Evolutionary conservation across 345 rosid genomes (phyloP).

Genomic region (Clausena lansium): DNA sequence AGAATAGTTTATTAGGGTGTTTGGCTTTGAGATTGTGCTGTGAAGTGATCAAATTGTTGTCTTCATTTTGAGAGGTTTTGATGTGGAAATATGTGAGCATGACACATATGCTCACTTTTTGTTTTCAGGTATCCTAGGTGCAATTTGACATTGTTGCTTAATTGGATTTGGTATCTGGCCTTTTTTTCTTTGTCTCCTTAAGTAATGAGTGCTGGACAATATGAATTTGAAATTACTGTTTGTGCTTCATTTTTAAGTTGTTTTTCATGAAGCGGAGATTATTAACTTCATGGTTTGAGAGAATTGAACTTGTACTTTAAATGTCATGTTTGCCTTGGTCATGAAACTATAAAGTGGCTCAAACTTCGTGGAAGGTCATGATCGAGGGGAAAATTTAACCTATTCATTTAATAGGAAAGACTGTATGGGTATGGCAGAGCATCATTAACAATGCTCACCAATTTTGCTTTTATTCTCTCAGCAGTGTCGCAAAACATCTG

Average conservation of each 20-base stretch:
- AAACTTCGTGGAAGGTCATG: neutral
- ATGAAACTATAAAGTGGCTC: neutral
- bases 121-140: neutral
- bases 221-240: neutral
- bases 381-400: neutral
- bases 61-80: neutral
- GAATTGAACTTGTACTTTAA: neutral
- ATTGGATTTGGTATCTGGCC: neutral
- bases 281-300: neutral
- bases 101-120: neutral
- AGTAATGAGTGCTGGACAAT: neutral
- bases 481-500: constrained; percentile 81
- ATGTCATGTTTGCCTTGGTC: neutral
- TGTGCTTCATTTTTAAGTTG: neutral
- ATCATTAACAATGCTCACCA: neutral
- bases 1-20: neutral
- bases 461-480: constrained; percentile 21
- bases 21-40: neutral
- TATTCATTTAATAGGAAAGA: neutral
- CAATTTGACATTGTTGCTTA: neutral
- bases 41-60: neutral
- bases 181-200: neutral
- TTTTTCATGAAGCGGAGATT: neutral
- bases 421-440: neutral
- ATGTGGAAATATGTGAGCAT: neutral